phyloP scores from a whole-genome alignment of 257 asterid genomes.

The Scutellaria barbata region DNA sequence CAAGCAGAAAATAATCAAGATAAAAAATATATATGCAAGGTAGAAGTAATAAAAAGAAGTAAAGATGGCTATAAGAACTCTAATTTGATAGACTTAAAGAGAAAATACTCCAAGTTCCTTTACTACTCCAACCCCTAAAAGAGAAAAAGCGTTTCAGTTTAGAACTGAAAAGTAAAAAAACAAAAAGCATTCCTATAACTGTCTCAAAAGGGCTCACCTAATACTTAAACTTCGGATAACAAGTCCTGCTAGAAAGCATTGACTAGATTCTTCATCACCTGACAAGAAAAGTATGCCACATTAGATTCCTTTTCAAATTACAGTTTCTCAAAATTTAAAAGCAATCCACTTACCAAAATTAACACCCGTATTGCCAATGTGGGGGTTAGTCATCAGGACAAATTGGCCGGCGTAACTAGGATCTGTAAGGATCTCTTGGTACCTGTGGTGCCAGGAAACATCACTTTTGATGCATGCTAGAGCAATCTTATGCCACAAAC shows the following conservation, averaged over 20 bases:
- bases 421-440: slow-evolving; percentile 95
- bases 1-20: slow-evolving; percentile 26
- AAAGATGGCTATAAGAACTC: neutral
- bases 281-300: slow-evolving; percentile 32
- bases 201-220: slow-evolving; percentile 51
- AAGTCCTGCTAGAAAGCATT: slow-evolving; percentile 87
- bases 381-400: slow-evolving; percentile 96
- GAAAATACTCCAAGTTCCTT: neutral
- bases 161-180: neutral
- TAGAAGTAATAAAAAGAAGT: slow-evolving; percentile 21
- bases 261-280: slow-evolving; percentile 88
- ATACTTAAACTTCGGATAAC: slow-evolving; percentile 90
- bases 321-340: slow-evolving; percentile 10
- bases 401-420: slow-evolving; percentile 99
- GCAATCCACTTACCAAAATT: slow-evolving; percentile 67
- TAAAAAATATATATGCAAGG: slow-evolving; percentile 1
- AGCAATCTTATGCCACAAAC: neutral
- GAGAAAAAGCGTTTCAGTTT: neutral
- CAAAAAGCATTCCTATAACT: slow-evolving; percentile 10
- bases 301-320: slow-evolving; percentile 31
- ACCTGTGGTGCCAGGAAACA: slow-evolving; percentile 50
- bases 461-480: neutral
- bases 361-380: slow-evolving; percentile 92
- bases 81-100: neutral
- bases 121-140: neutral